Base-by-base conservation (phyloP, 1,284 basidiomycete genomes). In the Sanguinoderma infundibulare region DNA sequence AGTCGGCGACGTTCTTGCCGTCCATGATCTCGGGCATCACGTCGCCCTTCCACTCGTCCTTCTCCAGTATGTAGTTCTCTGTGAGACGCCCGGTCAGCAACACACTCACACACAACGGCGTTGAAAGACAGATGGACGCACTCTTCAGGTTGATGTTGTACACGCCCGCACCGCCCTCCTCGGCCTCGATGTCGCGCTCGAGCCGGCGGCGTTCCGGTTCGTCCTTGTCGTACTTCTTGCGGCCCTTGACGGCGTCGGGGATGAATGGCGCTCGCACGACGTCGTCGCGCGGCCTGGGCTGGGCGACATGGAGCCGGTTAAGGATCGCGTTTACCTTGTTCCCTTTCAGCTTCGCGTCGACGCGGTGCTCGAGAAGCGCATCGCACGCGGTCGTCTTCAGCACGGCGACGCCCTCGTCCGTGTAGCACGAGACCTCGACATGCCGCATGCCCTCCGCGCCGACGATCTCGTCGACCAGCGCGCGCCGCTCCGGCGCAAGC, bases 1-100 rank as follows among this genome's bases (percentile, higher is more conserved):
- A 99, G 83, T 99, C 97, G 40, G 96, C 96, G 59, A 99, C 81
- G 80, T 99, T 99, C 87, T 98, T 98, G 79, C 97, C 98, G 68
- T 98, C 88, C 87, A 95, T 89, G 72, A 99, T 93, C 78, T 99
- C 98, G 30, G 97, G 98, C 26, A 99, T 93, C 68, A 88, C 85
- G 74, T 99, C 97, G 80, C 90, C 85, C 81, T 98, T 99, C 97
- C 97, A 99, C 56, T 94, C 91, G 53, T 94, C 90, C 74, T 98
- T 90, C 42, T 88, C 85, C 58, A 99, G 89, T 34, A 98, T 69
- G 80, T 98, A 99, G 74, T 94, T 86, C 83, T 94, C 95, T 96
- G 77, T 22, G 61, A 46, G 57, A 15, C 15, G 51, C 5, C 15
- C 3, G 12, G 62, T 65, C 24, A 73, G 68, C 15, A 55, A 35